Evolutionary conservation across 176 grass and related monocot genomes (phyloP).

Genomic region (Zea mays): Zm-B73-REFERENCE-NAM-5.0 NC_050099.1:165036501-165037000

Average conservation of each 20-base stretch:
- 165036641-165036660: constrained; percentile 56
- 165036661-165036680: constrained; percentile 43
- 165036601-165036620: constrained; percentile 74
- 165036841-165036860: constrained; percentile 56
- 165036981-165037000: constrained; percentile 37
- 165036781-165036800: constrained; percentile 47
- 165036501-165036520: constrained; percentile 19
- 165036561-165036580: constrained; percentile 47
- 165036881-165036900: constrained; percentile 44
- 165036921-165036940: constrained; percentile 54
- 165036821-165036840: constrained; percentile 40
- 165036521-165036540: constrained; percentile 29
- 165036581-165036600: constrained; percentile 52
- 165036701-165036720: constrained; percentile 49
- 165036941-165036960: constrained; percentile 40
- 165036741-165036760: constrained; percentile 33
- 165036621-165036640: constrained; percentile 65
- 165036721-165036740: constrained; percentile 40
- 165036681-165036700: constrained; percentile 45
- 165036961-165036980: constrained; percentile 38
- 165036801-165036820: constrained; percentile 49
- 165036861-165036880: constrained; percentile 43
- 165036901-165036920: constrained; percentile 43
- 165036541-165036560: constrained; percentile 32
- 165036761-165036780: constrained; percentile 27